phyloP scores from a whole-genome alignment of 352 stramenopile genomes.

The Phytophthora sansomeana region DNA sequence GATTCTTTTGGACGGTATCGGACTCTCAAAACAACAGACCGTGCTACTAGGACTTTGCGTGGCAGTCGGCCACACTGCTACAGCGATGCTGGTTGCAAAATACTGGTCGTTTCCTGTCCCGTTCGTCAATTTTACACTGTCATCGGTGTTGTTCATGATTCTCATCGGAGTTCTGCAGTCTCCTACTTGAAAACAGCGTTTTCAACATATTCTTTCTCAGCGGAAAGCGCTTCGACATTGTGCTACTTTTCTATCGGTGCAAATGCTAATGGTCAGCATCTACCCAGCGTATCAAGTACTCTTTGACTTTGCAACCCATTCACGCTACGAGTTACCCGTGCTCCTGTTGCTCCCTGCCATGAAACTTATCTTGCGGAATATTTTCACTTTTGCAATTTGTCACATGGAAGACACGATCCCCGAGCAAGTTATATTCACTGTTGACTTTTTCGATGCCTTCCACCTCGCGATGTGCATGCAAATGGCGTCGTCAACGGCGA shows the following conservation, averaged over 20 bases:
- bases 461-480: slow-evolving; percentile 16
- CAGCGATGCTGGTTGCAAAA: slow-evolving; percentile 1
- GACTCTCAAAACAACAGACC: neutral
- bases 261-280: slow-evolving; percentile 12
- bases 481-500: slow-evolving; percentile 3
- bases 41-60: neutral
- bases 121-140: slow-evolving; percentile 7
- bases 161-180: neutral
- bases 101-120: slow-evolving; percentile 14
- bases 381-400: slow-evolving; percentile 13
- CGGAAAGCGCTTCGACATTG: slow-evolving; percentile 3
- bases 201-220: slow-evolving; percentile 10
- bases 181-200: neutral
- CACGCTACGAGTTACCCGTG: slow-evolving; percentile 12
- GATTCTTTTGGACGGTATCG: slow-evolving; percentile 6
- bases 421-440: slow-evolving; percentile 18
- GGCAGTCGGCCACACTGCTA: neutral
- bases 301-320: slow-evolving; percentile 5
- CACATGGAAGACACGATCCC: slow-evolving; percentile 23
- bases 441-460: slow-evolving; percentile 21
- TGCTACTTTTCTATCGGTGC: slow-evolving; percentile 1
- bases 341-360: slow-evolving; percentile 8
- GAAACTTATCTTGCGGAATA: slow-evolving; percentile 15
- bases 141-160: slow-evolving; percentile 4
- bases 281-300: slow-evolving; percentile 20